Evolutionary conservation across 441 rosid genomes (phyloP).

Genomic region (Arabidopsis lyrata): DNA sequence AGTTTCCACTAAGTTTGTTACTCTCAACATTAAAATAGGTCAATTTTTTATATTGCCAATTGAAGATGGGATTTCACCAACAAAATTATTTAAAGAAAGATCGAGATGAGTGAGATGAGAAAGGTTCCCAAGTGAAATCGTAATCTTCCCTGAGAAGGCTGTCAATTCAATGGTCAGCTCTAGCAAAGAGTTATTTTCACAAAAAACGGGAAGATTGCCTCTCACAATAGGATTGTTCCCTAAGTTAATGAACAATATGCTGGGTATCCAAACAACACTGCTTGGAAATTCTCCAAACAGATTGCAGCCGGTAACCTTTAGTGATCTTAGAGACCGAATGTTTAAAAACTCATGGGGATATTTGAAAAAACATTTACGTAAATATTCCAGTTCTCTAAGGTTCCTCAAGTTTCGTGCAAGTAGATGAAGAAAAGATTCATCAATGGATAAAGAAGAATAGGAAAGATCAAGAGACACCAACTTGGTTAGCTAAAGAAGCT

Average conservation of each 20-base stretch:
- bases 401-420: not conserved
- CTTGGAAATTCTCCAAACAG: not conserved
- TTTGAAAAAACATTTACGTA: not conserved
- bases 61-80: slow-evolving; percentile 5
- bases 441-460: not conserved
- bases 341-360: not conserved
- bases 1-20: no score
- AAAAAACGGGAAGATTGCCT: not conserved
- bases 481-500: no score
- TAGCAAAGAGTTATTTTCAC: not conserved
- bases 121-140: slow-evolving; percentile 4
- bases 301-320: not conserved
- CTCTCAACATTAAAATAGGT: no score
- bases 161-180: slow-evolving; percentile 21
- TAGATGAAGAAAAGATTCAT: not conserved
- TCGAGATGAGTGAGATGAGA: not conserved
- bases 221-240: not conserved
- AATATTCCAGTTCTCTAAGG: not conserved
- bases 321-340: not conserved
- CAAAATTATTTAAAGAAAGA: not conserved
- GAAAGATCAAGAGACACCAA: not conserved
- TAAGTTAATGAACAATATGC: not conserved
- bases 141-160: not conserved
- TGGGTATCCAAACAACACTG: not conserved
- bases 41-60: not conserved